Evolutionary conservation across 305 asterid species (phyloP).

Genomic region (Withania somnifera): DNA sequence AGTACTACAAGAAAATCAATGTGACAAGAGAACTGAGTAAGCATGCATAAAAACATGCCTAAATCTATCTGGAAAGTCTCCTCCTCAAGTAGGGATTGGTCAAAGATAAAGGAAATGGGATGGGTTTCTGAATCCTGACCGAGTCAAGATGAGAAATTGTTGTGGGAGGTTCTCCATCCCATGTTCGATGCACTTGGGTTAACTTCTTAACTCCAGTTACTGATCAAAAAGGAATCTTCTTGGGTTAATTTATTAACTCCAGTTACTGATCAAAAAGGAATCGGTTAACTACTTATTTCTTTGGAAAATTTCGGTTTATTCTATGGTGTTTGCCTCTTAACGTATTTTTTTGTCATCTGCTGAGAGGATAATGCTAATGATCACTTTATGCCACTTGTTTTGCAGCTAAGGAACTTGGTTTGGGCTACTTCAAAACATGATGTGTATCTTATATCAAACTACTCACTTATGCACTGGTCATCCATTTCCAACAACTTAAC

Average conservation of each 20-base stretch:
- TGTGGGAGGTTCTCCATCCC: background rate
- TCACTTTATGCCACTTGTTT: constrained; percentile 2
- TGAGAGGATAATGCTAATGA: background rate
- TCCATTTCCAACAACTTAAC: constrained; percentile 44
- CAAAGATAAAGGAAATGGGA: background rate
- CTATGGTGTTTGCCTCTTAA: background rate
- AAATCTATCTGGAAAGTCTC: background rate
- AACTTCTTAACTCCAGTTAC: background rate
- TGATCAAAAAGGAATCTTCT: background rate
- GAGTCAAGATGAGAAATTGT: background rate
- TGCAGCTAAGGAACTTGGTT: constrained; percentile 74
- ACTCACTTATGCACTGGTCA: constrained; percentile 76
- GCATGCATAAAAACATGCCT: no score
- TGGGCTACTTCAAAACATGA: constrained; percentile 93
- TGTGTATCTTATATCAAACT: constrained; percentile 55
- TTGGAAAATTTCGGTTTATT: background rate
- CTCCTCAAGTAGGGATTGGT: background rate
- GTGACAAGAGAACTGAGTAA: no score
- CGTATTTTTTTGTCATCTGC: background rate
- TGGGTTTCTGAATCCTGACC: background rate
- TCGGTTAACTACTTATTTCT: background rate
- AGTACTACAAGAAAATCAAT: background rate
- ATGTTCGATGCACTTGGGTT: background rate
- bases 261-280: background rate
- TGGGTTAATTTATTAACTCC: background rate